Base-by-base conservation (phyloP, 2,329 filamentous ascomycete species). In the Sclerotinia borealis region DNA sequence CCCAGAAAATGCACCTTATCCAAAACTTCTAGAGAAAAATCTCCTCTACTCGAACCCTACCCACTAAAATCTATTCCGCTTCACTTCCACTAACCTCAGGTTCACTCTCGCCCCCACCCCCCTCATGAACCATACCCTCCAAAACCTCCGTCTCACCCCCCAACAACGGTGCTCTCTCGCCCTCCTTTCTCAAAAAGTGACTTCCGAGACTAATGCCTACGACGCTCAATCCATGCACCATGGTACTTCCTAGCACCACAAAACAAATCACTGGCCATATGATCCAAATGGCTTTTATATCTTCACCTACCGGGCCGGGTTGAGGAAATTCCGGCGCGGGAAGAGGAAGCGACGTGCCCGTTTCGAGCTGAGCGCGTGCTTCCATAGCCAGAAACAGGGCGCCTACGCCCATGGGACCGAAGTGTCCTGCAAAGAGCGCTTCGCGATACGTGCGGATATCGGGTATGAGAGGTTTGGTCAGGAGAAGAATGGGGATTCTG, bases 361-460 rank as follows among this genome's bases (percentile, higher is more conserved):
- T 83, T 67, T 84, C 82, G 0, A 85, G 75, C 63, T 81, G 76
- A 0, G 79, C 81, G 29, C 81, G 74, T 0, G 80, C 79, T 74
- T 85, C 82, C 51, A 85, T 82, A 1, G 81, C 80, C 1, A 85
- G 76, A 72, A 85, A 85, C 8, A 85, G 71, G 0, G 80, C 82
- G 2, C 81, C 82, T 1, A 85, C 77, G 22, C 83, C 83, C 78
- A 85, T 84, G 10, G 82, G 82, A 0, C 82, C 82, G 63, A 85
- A 85, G 68, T 85, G 82, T 0, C 82, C 82, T 49, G 77, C 77
- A 71, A 85, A 85, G 0, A 84, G 70, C 0, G 82, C 82, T 71
- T 85, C 83, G 7, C 77, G 76, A 27, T 77, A 78, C 0, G 81
- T 83, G 9, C 75, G 72, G 51, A 84, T 76, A 59, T 80, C 77